Percentiles rank a stretch among this genome's conserved stretches.
Conservation (phyloP, 1,284 basidiomycete species). For the Rhodofomes roseus region DNA sequence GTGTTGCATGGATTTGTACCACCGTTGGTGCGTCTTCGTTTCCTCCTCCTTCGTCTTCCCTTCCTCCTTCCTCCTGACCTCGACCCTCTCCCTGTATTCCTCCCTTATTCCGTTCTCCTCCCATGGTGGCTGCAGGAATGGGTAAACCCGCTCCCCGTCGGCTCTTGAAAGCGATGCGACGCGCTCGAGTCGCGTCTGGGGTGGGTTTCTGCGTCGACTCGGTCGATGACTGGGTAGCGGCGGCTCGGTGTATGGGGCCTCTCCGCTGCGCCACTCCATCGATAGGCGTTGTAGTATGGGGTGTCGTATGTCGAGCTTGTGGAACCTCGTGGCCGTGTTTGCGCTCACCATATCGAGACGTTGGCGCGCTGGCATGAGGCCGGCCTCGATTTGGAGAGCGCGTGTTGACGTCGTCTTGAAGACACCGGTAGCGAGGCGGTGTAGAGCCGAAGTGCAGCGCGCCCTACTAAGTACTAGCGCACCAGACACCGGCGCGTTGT, state of each 20-base stretch:
- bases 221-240: neutral
- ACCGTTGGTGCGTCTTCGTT: neutral
- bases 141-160: neutral
- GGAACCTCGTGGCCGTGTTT: constrained; percentile 16
- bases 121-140: neutral
- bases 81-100: neutral
- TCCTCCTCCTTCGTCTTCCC: constrained; percentile 10
- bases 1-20: neutral
- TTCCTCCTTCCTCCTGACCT: neutral
- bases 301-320: constrained; percentile 18
- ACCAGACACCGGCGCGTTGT: too few relatives aligned
- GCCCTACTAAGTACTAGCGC: too few relatives aligned
- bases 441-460: too few relatives aligned
- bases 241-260: neutral
- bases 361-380: constrained; percentile 26
- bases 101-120: neutral
- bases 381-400: constrained; percentile 30
- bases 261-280: neutral
- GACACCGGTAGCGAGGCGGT: constrained; percentile 29
- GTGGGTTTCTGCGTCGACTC: neutral
- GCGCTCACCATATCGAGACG: constrained; percentile 12
- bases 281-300: constrained; percentile 22
- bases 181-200: neutral
- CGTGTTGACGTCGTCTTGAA: constrained; percentile 31
- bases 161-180: neutral